Percentiles rank a stretch among this genome's conserved stretches.
Conservation (phyloP, 805 yeast genomes). For the Priceomyces haplophilus region DNA sequence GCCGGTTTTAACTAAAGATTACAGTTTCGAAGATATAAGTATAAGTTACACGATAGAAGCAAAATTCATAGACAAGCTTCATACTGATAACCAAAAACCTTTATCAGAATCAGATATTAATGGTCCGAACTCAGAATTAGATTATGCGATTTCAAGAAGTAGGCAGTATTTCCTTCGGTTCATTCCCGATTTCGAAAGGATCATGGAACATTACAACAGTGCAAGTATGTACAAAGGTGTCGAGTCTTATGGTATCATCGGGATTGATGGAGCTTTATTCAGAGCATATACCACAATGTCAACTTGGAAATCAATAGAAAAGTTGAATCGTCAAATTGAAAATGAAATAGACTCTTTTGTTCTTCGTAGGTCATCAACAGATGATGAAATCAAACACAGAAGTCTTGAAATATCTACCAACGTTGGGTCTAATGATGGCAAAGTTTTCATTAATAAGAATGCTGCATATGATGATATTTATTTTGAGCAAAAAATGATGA, state of each 20-base stretch:
- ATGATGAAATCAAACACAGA: constrained; percentile 32
- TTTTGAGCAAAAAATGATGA: constrained; percentile 22
- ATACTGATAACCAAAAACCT: constrained; percentile 28
- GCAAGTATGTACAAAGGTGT: constrained; percentile 22
- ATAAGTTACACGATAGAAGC: constrained; percentile 53
- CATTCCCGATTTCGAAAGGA: constrained; percentile 35
- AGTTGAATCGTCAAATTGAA: constrained; percentile 29
- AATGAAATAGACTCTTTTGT: constrained; percentile 35
- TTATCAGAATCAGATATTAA: constrained; percentile 36
- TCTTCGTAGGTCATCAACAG: constrained; percentile 21
- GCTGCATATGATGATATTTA: constrained; percentile 1
- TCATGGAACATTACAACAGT: constrained; percentile 23
- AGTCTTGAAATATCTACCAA: constrained; percentile 21
- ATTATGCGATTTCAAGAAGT: constrained; percentile 35
- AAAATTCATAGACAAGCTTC: constrained; percentile 48
- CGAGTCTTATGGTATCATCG: constrained; percentile 28
- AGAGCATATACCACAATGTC: constrained; percentile 19
- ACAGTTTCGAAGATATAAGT: constrained; percentile 41
- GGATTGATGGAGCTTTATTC: constrained; percentile 35
- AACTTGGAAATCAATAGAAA: constrained; percentile 34
- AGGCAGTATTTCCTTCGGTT: constrained; percentile 38
- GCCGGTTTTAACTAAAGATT: constrained; percentile 51
- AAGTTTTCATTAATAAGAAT: neutral
- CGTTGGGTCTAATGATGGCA: neutral
- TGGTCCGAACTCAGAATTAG: constrained; percentile 27